A percentile compares a stretch with the other conserved stretches of the same genome.
These are phyloP conservation scores for Phyllosticta citrichinensis DNA, from an alignment of 2,329 filamentous ascomycete species.

Conservation along the genomic window DNA sequence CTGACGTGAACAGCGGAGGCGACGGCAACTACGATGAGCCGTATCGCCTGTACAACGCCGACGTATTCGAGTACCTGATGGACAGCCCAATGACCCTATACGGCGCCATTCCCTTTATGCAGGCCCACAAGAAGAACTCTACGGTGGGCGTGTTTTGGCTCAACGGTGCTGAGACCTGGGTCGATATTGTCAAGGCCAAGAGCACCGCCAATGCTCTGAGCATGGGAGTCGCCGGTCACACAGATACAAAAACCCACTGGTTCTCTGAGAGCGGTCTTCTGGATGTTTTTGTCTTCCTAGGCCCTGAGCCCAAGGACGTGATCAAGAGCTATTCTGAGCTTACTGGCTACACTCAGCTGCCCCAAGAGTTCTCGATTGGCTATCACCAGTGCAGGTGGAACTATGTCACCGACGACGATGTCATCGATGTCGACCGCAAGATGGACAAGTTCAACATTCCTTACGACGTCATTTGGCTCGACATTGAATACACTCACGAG, in stretches of 20 bases:
- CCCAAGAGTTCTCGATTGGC: slow-evolving; percentile 81
- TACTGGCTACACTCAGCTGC: slow-evolving; percentile 83
- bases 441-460: slow-evolving; percentile 94
- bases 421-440: slow-evolving; percentile 90
- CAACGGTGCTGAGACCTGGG: slow-evolving; percentile 93
- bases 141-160: slow-evolving; percentile 97
- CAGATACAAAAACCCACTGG: slow-evolving; percentile 86
- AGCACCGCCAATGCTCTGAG: slow-evolving; percentile 64
- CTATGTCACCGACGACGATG: slow-evolving; percentile 93
- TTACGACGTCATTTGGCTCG: slow-evolving; percentile 98
- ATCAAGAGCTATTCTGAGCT: slow-evolving; percentile 77
- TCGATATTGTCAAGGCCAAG: slow-evolving; percentile 81
- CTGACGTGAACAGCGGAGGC: slow-evolving; percentile 48
- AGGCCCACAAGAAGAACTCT: slow-evolving; percentile 86
- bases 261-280: slow-evolving; percentile 85
- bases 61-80: slow-evolving; percentile 96
- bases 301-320: slow-evolving; percentile 74
- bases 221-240: slow-evolving; percentile 58
- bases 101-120: slow-evolving; percentile 95
- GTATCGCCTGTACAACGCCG: slow-evolving; percentile 89
- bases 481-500: slow-evolving; percentile 93
- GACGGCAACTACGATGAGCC: slow-evolving; percentile 78
- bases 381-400: slow-evolving; percentile 99
- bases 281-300: slow-evolving; percentile 90
- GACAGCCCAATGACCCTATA: slow-evolving; percentile 98